Conservation (phyloP, 2,329 filamentous ascomycete genomes). For the Botrytis porri region DNA sequence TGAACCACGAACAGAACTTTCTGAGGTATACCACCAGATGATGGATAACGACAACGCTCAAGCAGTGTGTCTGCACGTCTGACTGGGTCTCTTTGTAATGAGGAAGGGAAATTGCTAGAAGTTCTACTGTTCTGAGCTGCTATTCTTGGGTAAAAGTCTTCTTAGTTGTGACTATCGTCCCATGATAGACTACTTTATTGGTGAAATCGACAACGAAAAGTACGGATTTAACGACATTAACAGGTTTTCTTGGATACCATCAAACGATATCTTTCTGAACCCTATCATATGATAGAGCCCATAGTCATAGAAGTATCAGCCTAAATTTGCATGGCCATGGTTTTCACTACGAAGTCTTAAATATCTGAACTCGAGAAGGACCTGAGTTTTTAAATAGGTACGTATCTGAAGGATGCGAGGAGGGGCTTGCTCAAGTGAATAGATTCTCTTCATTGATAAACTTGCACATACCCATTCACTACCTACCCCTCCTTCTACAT, state of each 20-base stretch:
- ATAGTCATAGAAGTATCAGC: not conserved
- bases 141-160: accelerated
- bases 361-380: not conserved
- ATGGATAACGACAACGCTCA: accelerated
- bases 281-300: not conserved
- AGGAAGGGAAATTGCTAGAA: not conserved
- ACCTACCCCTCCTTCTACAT: no score
- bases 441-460: accelerated
- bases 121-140: not conserved
- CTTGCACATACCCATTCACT: not conserved
- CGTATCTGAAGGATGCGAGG: not conserved
- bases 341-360: not conserved
- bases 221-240: accelerated
- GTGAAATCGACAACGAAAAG: not conserved
- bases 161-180: not conserved
- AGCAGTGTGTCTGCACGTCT: not conserved
- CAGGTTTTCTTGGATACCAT: accelerated
- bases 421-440: not conserved
- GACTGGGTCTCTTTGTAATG: not conserved
- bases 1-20: not conserved
- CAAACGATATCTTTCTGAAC: not conserved
- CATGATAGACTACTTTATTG: not conserved
- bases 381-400: not conserved
- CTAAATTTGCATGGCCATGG: accelerated
- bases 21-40: not conserved